These are phyloP conservation scores for Myxozyma geophila DNA, from an alignment of 805 yeast species.

Conservation along the genomic window DNA sequence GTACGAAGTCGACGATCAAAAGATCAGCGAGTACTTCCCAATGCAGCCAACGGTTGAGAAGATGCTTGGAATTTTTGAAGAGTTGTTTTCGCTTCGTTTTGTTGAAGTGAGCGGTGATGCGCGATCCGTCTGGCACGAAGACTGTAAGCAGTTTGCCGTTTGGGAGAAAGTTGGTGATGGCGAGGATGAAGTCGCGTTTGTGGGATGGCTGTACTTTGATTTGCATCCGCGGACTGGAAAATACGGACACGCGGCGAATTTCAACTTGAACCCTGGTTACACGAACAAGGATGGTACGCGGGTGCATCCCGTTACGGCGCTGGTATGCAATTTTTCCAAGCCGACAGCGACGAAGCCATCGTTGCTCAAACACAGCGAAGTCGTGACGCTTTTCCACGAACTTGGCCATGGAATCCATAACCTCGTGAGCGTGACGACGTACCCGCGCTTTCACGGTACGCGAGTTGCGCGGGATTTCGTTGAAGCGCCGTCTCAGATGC, in stretches of 20 bases:
- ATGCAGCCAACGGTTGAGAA: slow-evolving; percentile 65
- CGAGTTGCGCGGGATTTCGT: slow-evolving; percentile 84
- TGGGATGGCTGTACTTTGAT: slow-evolving; percentile 81
- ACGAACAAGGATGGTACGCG: slow-evolving; percentile 53
- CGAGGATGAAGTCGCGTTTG: slow-evolving; percentile 55
- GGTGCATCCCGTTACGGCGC: slow-evolving; percentile 70
- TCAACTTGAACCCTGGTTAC: slow-evolving; percentile 67
- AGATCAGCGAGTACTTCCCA: slow-evolving; percentile 79
- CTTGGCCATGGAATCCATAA: slow-evolving; percentile 89
- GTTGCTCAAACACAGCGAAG: slow-evolving; percentile 74
- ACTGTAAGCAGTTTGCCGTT: slow-evolving; percentile 73
- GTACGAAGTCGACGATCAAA: slow-evolving; percentile 71
- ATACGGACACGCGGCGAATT: slow-evolving; percentile 88
- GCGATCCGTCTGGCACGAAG: slow-evolving; percentile 72
- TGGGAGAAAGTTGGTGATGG: slow-evolving; percentile 62
- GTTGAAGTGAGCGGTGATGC: slow-evolving; percentile 52
- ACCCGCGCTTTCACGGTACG: slow-evolving; percentile 75
- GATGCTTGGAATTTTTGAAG: slow-evolving; percentile 75
- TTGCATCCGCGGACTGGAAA: slow-evolving; percentile 85
- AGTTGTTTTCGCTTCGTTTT: slow-evolving; percentile 69
- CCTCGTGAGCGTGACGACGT: slow-evolving; percentile 66
- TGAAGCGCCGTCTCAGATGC: slow-evolving; percentile 88
- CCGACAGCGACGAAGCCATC: slow-evolving; percentile 73
- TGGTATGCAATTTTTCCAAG: slow-evolving; percentile 84
- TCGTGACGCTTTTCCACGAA: slow-evolving; percentile 85